A percentile compares a stretch with the other conserved stretches of the same genome.
Conservation (phyloP, 1,139 yeast species). For the Saccharomyces pastorianus region DNA sequence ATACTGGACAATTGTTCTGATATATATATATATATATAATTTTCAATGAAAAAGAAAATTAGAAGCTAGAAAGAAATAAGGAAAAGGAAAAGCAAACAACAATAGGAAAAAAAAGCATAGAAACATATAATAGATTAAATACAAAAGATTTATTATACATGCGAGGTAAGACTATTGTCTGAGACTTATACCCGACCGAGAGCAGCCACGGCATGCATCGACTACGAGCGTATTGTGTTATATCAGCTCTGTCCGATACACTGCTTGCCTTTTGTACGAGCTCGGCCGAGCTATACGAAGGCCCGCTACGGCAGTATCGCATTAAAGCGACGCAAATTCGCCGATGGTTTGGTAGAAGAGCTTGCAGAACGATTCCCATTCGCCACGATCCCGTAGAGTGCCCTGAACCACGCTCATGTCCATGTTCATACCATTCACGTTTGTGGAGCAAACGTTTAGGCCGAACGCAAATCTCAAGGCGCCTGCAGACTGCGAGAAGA, state of each 20-base stretch:
- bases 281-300: conserved; percentile 1
- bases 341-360: conserved; percentile 9
- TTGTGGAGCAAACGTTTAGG: conserved; percentile 19
- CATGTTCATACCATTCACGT: conserved; percentile 21
- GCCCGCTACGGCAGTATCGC: conserved; percentile 1
- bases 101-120: not conserved
- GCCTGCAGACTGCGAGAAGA: conserved; percentile 22
- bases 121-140: not conserved
- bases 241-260: conserved; percentile 1
- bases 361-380: conserved; percentile 13
- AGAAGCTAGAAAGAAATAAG: not conserved
- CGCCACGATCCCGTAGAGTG: conserved; percentile 10
- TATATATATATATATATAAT: not conserved
- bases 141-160: not conserved
- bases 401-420: conserved; percentile 16
- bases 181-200: not conserved
- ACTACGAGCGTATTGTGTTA: conserved; percentile 1
- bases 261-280: not conserved
- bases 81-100: not conserved
- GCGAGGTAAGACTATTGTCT: not conserved
- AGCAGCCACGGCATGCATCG: not conserved
- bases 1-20: not conserved
- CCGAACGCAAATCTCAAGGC: conserved; percentile 19
- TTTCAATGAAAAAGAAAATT: not conserved
- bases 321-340: conserved; percentile 5